Percentiles rank a stretch among this genome's conserved stretches.
Conservation (phyloP, 306 rosid genomes). For the Quercus agrifolia region DNA sequence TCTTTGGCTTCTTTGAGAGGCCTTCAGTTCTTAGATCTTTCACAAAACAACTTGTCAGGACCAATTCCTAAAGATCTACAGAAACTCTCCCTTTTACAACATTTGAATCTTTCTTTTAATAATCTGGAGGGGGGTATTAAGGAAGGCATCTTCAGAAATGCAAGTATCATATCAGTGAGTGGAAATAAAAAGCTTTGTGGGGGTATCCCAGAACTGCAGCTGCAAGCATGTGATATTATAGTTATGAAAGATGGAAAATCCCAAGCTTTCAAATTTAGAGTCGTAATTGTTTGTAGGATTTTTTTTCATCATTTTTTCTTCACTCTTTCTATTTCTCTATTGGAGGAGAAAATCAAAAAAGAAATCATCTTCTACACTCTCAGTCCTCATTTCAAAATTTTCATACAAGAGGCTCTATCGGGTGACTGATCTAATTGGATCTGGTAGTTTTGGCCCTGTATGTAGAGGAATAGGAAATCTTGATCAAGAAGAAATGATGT, state of each 20-base stretch:
- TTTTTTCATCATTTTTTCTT: neutral
- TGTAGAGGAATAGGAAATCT: neutral
- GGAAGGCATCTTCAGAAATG: conserved; percentile 29
- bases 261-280: conserved; percentile 6
- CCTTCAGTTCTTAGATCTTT: conserved; percentile 16
- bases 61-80: neutral
- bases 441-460: conserved; percentile 6
- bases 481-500: neutral
- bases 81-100: neutral
- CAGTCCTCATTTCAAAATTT: neutral
- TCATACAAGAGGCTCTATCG: conserved; percentile 20
- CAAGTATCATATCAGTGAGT: neutral
- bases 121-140: conserved; percentile 20
- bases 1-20: conserved; percentile 28
- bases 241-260: conserved; percentile 10
- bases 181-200: conserved; percentile 25
- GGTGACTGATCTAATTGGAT: conserved; percentile 6
- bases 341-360: conserved; percentile 2
- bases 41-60: no score
- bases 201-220: neutral
- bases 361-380: neutral
- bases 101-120: conserved; percentile 13
- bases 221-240: neutral
- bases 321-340: neutral
- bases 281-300: conserved; percentile 5